Base-by-base conservation (phyloP, 2,329 filamentous ascomycete species). In the Scorias spongiosa region DNA sequence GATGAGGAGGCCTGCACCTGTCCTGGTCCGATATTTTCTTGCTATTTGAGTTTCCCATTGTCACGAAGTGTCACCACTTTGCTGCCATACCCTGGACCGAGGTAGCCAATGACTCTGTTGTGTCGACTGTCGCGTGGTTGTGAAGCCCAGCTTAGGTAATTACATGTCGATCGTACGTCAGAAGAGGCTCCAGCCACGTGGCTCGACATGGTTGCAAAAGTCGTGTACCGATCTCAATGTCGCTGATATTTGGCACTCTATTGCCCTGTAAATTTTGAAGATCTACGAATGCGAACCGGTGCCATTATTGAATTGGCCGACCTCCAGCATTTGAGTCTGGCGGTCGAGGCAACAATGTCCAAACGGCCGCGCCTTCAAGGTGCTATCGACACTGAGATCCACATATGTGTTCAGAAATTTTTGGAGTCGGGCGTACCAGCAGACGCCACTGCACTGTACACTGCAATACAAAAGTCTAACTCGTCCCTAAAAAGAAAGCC, bases 401-500 rank as follows among this genome's bases (percentile, higher is more conserved):
- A 89, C 29, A 47, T 55, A 9, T 51, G 50, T 8, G 54, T 56
- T 8, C 45, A 54, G 41, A 55, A 51, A 40, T 58, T 60, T 30
- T 20, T 57, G 2, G 42, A 45, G 8, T 43, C 54, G 26, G 58
- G 58, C 9, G 44, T 56, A 2, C 10, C 49, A 6, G 42, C 54
- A 1, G 50, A 56, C 34, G 44, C 54, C 6, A 44, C 50, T 9
- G 44, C 43, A 2, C 74, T 93, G 1, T 94, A 91, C 59, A 80
- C 87, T 34, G 76, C 75, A 46, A 86, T 96, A 48, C 84, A 87
- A 53, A 67, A 70, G 42, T 94, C 87, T 11, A 95, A 95, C 60
- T 93, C 87, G 0, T 87, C 82, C 43, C 65, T 96, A 17, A 85
- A 84, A 49, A 72, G 91, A 17, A 78, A 83, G 51, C 86, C 85